Base-by-base conservation (phyloP, 2,329 filamentous ascomycete species). In the Fusarium sp. region DNA sequence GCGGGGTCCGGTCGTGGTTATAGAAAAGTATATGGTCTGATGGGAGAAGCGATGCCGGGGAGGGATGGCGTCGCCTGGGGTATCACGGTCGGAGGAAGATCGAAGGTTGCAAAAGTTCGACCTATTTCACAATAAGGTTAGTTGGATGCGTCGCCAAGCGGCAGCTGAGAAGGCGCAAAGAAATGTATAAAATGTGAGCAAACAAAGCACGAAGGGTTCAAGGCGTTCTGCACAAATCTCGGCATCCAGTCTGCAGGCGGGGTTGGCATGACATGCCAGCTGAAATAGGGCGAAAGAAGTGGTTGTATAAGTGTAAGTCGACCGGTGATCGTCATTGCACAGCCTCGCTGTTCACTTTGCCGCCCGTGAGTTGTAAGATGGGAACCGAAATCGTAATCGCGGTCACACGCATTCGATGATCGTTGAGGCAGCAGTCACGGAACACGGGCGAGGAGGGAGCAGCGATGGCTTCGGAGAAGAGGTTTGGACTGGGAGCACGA, bases 361-460 rank as follows among this genome's bases (percentile, higher is more conserved):
- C 50, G 58, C 60, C 56, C 58, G 56, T 62, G 57, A 27, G 20
- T 64, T 59, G 60, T 42, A 68, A 62, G 66, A 58, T 58, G 66
- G 61, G 71, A 58, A 67, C 74, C 61, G 71, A 59, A 62, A 62
- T 69, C 71, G 66, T 68, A 66, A 56, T 63, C 66, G 67, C 57
- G 61, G 75, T 78, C 77, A 78, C 76, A 78, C 68, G 73, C 66
- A 73, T 69, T 74, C 68, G 74, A 58, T 62, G 56, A 56, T 74
- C 40, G 73, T 67, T 58, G 64, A 65, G 73, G 73, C 68, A 79
- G 69, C 65, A 76, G 67, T 79, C 77, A 79, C 76, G 59, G 68
- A 73, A 69, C 68, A 72, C 59, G 58, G 68, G 67, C 65, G 65
- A 64, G 65, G 47, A 76, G 56, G 29, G 50, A 57, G 64, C 65